Evolutionary conservation across 106 monocot species (phyloP).

Genomic region (Dendrobium catenatum): DNA sequence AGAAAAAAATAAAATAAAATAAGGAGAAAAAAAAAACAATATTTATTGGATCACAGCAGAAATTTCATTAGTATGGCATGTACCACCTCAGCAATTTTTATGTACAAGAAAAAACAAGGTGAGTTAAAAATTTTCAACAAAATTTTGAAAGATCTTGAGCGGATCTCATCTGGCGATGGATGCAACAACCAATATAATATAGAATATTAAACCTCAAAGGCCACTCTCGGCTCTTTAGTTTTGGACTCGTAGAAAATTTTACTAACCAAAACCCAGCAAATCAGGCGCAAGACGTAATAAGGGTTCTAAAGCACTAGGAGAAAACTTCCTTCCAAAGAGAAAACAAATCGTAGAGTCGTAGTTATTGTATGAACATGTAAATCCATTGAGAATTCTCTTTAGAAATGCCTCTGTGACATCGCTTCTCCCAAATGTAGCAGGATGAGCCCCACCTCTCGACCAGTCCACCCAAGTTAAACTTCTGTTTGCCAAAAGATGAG

Average conservation of each 20-base stretch:
- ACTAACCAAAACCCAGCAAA: conserved; percentile 14
- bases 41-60: too few relatives aligned
- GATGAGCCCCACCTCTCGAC: conserved; percentile 23
- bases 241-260: neutral
- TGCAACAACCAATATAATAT: too few relatives aligned
- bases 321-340: conserved; percentile 20
- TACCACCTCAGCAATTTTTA: too few relatives aligned
- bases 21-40: too few relatives aligned
- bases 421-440: conserved; percentile 9
- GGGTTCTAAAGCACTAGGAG: conserved; percentile 20
- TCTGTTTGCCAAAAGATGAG: conserved; percentile 15
- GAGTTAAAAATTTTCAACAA: too few relatives aligned
- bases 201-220: too few relatives aligned
- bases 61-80: too few relatives aligned
- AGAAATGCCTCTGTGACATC: conserved; percentile 12
- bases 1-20: too few relatives aligned
- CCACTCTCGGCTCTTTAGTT: too few relatives aligned
- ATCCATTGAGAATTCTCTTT: neutral
- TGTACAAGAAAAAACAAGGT: too few relatives aligned
- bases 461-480: conserved; percentile 15
- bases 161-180: too few relatives aligned
- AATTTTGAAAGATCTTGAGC: too few relatives aligned
- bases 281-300: conserved; percentile 3
- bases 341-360: conserved; percentile 5
- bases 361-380: conserved; percentile 7